Evolutionary conservation across 768 basidiomycete genomes (phyloP).

Genomic region (Collybia mongolica): DNA sequence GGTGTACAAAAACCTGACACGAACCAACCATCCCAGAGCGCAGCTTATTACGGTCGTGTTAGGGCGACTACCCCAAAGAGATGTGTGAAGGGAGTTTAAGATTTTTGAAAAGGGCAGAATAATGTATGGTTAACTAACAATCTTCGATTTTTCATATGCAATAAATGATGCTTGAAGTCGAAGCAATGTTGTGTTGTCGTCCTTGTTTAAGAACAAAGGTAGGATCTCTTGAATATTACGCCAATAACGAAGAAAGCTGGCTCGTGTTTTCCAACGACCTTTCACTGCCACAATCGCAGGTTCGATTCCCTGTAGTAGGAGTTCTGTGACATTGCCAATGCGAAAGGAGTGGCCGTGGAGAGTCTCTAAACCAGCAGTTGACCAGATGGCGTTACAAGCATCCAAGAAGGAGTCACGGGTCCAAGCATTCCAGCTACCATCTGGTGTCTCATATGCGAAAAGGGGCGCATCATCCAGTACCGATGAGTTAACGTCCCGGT

Average conservation of each 20-base stretch:
- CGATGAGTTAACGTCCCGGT: conserved; percentile 14
- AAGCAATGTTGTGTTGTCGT: no score
- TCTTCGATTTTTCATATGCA: no score
- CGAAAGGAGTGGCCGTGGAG: conserved; percentile 28
- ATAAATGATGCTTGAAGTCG: no score
- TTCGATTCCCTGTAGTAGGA: conserved; percentile 24
- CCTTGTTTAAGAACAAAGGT: neutral
- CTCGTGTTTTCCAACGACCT: conserved; percentile 29
- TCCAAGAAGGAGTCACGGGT: no score
- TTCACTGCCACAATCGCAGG: conserved; percentile 27
- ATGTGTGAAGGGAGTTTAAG: no score
- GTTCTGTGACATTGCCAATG: conserved; percentile 30
- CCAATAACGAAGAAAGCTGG: conserved; percentile 33
- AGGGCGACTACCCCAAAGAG: no score
- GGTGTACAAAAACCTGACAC: no score
- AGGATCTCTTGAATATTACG: conserved; percentile 12
- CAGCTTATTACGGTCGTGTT: no score
- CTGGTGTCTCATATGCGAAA: conserved; percentile 10
- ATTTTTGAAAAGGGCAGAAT: no score
- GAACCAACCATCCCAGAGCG: no score
- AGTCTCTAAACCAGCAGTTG: neutral
- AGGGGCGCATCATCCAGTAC: conserved; percentile 11
- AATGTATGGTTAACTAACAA: no score
- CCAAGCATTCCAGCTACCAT: neutral
- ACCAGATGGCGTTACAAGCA: conserved; percentile 6